A percentile compares a stretch with the other conserved stretches of the same genome.
phyloP scores from a whole-genome alignment of 176 grass and related monocot species.

The Avena sativa region DNA sequence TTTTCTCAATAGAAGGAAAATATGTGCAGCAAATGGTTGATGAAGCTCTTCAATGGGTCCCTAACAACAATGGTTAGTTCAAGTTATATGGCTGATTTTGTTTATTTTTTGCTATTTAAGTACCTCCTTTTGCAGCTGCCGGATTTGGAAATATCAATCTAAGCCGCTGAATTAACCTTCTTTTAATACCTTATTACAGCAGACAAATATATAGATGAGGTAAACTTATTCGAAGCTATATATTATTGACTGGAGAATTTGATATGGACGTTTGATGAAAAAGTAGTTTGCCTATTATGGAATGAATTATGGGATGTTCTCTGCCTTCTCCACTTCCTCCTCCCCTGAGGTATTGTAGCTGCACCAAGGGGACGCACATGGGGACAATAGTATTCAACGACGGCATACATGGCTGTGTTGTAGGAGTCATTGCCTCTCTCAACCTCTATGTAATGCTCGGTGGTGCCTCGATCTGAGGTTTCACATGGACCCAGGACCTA shows the following conservation, averaged over 20 bases:
- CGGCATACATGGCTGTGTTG: not conserved
- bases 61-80: slow-evolving; percentile 77
- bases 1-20: slow-evolving; percentile 78
- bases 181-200: slow-evolving; percentile 61
- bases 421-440: not conserved
- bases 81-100: slow-evolving; percentile 7
- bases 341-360: not conserved
- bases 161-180: slow-evolving; percentile 37
- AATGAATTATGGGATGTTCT: not conserved
- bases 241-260: slow-evolving; percentile 45
- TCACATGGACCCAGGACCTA: not conserved
- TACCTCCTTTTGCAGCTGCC: slow-evolving; percentile 8
- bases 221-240: slow-evolving; percentile 45
- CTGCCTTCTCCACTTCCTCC: not conserved
- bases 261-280: slow-evolving; percentile 27
- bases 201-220: slow-evolving; percentile 83
- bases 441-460: not conserved
- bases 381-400: not conserved
- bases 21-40: slow-evolving; percentile 94
- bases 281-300: not conserved
- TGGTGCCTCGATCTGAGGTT: not conserved
- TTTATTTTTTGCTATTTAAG: slow-evolving; percentile 3
- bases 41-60: slow-evolving; percentile 79
- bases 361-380: not conserved
- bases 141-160: slow-evolving; percentile 23